phyloP scores from a whole-genome alignment of 192 early-diverging fungal species.

The Mortierella hygrophila region DNA sequence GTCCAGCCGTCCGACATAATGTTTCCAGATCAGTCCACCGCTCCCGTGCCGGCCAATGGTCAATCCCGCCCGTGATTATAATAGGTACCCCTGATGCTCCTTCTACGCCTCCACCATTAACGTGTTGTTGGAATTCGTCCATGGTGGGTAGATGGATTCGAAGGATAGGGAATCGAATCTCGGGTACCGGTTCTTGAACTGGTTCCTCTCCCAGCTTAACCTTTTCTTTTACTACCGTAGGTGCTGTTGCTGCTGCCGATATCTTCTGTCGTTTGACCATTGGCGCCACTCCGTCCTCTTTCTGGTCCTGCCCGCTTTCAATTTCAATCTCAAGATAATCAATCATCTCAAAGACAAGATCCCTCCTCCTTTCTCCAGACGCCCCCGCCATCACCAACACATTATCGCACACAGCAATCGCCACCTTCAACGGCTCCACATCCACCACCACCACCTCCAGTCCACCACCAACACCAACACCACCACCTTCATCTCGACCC shows the following conservation, averaged over 20 bases:
- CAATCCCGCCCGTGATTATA: constrained; percentile 65
- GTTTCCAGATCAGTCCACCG: constrained; percentile 76
- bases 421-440: constrained; percentile 8
- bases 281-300: background rate
- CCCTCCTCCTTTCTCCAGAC: constrained; percentile 47
- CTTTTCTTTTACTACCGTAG: background rate
- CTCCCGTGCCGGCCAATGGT: constrained; percentile 77
- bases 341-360: constrained; percentile 44
- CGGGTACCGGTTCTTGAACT: constrained; percentile 11
- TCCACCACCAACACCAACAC: no score
- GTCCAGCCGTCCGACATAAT: constrained; percentile 67
- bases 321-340: constrained; percentile 27
- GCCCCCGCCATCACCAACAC: constrained; percentile 70
- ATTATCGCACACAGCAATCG: constrained; percentile 64
- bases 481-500: background rate
- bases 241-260: background rate
- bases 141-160: constrained; percentile 52
- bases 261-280: constrained; percentile 15
- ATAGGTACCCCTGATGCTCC: constrained; percentile 63
- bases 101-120: constrained; percentile 12
- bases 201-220: constrained; percentile 13
- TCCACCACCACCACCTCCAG: background rate
- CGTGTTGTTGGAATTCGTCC: constrained; percentile 51
- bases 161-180: constrained; percentile 37
- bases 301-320: background rate